These are phyloP conservation scores for Boechera stricta DNA, from an alignment of 345 rosid genomes.

Conservation along the genomic window DNA sequence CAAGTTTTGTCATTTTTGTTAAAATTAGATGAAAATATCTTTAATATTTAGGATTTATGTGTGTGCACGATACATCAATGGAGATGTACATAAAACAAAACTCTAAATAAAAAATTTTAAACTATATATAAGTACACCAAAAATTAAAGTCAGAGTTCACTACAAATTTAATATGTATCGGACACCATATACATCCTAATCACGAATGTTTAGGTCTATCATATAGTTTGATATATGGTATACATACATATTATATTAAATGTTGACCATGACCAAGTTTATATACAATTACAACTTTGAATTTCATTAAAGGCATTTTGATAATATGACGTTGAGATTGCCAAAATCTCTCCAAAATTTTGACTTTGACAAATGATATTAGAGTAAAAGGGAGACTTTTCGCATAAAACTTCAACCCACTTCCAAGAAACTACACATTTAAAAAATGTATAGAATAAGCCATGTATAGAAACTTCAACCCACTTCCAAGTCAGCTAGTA, in stretches of 20 bases:
- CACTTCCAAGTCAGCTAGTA: not conserved
- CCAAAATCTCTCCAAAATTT: not conserved
- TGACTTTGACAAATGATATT: not conserved
- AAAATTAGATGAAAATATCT: not conserved
- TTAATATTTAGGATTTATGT: not conserved
- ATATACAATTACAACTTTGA: not conserved
- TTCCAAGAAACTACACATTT: not conserved
- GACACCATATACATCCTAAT: too few species aligned
- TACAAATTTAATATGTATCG: too few species aligned
- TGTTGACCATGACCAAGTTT: not conserved
- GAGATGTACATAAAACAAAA: not conserved
- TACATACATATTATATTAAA: not conserved
- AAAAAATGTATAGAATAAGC: too few species aligned
- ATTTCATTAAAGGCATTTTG: not conserved
- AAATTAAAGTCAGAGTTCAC: too few species aligned
- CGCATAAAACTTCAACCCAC: not conserved
- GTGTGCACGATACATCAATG: not conserved
- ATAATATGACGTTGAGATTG: not conserved
- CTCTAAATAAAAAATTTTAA: not conserved
- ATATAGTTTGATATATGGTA: too few species aligned
- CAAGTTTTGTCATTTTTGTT: not conserved
- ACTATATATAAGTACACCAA: not conserved
- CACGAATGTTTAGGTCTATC: too few species aligned
- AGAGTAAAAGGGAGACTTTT: not conserved
- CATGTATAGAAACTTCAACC: not conserved